Base-by-base conservation (phyloP, 305 asterid species). In the Fraxinus albicans region DNA sequence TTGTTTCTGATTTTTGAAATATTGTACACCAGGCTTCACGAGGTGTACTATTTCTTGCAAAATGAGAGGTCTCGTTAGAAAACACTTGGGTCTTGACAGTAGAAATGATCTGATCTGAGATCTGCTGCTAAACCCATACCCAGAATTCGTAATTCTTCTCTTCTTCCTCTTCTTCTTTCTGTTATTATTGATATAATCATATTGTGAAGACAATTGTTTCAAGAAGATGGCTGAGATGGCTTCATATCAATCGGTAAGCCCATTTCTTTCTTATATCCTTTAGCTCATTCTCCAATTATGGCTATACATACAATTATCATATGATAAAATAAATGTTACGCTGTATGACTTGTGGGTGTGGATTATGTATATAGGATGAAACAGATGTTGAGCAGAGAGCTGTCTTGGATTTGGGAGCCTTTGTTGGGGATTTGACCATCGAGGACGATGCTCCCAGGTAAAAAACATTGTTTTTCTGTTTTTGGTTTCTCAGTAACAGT, bases 381-480 rank as follows among this genome's bases (percentile, higher is more conserved):
- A 79, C 84, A 63, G 83, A 86, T 76, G 85, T 79, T 38, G 89
- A 85, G 79, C 85, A 83, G 72, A 85, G 77, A 25, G 58, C 86
- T 67, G 77, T 65, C 73, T 69, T 90, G 85, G 94, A 92, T 91
- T 91, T 92, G 90, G 96, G 93, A 86, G 91, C 95, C 12, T 89
- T 91, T 65, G 96, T 94, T 73, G 97, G 94, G 69, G 97, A 94
- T 81, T 92, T 94, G 89, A 88, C 90, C 31, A 87, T 86, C 38
- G 97, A 92, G 76, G 97, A 94, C 65, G 97, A 94, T 81, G 91
- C 89, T 44, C 79, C 90, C 86, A 94, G 98, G 99, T 93, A 70
- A 70, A 29, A 29, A 27, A 29, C 21, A 60, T 69, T 70, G 5
- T 23, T 80, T 79, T 47, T 21, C 44, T 19, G n/a, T 31, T 79